Conservation (phyloP, 2,329 filamentous ascomycete species). For the Xylariaceae sp. region DNA sequence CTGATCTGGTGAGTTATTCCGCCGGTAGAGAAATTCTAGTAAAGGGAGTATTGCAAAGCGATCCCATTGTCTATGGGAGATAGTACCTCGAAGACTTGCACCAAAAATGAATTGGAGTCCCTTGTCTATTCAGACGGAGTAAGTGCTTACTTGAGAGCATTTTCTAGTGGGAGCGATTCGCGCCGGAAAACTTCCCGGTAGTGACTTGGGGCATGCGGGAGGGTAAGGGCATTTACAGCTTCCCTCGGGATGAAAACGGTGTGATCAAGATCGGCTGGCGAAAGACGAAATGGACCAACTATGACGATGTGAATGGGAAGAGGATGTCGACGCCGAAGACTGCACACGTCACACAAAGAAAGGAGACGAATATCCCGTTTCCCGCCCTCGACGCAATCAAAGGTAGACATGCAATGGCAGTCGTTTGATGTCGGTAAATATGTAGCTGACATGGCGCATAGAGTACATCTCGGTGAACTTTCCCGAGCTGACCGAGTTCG, state of each 20-base stretch:
- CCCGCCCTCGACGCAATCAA: slow-evolving; percentile 21
- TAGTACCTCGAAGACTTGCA: no score
- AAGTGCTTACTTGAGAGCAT: no score
- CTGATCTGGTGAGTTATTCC: no score
- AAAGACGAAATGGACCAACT: slow-evolving; percentile 37
- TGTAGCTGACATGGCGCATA: slow-evolving; percentile 3
- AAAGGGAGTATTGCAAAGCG: no score
- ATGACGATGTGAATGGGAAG: slow-evolving; percentile 12
- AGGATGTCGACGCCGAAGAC: slow-evolving; percentile 21
- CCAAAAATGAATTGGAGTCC: no score
- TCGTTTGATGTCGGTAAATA: no score
- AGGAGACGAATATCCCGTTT: slow-evolving; percentile 15
- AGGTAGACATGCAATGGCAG: slow-evolving; percentile 9
- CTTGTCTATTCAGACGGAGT: no score
- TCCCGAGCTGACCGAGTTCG: slow-evolving; percentile 35
- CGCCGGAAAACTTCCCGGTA: slow-evolving; percentile 40
- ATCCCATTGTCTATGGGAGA: no score
- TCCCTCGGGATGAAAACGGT: slow-evolving; percentile 38
- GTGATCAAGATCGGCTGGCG: slow-evolving; percentile 47
- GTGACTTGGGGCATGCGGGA: slow-evolving; percentile 35
- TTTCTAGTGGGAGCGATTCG: slow-evolving; percentile 35
- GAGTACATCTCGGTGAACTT: slow-evolving; percentile 28
- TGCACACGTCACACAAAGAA: slow-evolving; percentile 13
- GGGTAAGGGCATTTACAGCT: slow-evolving; percentile 43
- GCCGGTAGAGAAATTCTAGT: no score